These are phyloP conservation scores for Colletotrichum zoysiae DNA, from an alignment of 2,329 filamentous ascomycete genomes.

Conservation along the genomic window DNA sequence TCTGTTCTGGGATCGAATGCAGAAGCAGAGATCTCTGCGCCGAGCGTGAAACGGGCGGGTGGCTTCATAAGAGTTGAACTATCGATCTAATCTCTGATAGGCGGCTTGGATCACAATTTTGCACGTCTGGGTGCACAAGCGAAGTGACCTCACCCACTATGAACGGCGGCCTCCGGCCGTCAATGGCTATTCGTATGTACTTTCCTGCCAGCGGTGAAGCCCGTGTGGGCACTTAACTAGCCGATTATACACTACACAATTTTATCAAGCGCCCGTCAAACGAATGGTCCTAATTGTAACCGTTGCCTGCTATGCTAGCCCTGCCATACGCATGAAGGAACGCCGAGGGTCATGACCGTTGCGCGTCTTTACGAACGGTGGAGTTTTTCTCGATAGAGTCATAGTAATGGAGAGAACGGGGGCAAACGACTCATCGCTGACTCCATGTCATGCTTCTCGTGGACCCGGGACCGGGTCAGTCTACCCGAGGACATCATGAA, in stretches of 20 bases:
- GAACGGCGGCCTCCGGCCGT: conserved; percentile 12
- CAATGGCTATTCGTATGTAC: neutral
- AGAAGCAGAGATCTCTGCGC: neutral
- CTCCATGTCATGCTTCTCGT: conserved; percentile 1
- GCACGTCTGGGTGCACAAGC: neutral
- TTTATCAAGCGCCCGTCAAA: neutral
- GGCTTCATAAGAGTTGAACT: neutral
- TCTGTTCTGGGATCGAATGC: conserved; percentile 13
- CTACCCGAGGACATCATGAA: conserved; percentile 10
- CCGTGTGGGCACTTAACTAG: conserved; percentile 12
- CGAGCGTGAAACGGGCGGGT: neutral
- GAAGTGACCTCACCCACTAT: conserved; percentile 7
- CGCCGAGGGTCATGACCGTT: conserved; percentile 31
- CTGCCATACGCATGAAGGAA: conserved; percentile 8
- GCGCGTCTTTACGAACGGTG: conserved; percentile 8
- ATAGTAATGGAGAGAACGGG: conserved; percentile 7
- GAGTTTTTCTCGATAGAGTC: neutral
- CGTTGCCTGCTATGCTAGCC: neutral
- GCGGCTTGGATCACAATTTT: conserved; percentile 6
- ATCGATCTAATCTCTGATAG: conserved; percentile 15
- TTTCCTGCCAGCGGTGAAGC: conserved; percentile 12
- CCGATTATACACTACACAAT: neutral
- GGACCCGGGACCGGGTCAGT: neutral
- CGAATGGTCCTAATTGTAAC: neutral
- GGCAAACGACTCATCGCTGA: conserved; percentile 2